A percentile compares a stretch with the other conserved stretches of the same genome.
These are phyloP conservation scores for Inonotus hispidus DNA, from an alignment of 1,284 basidiomycete species.

Conservation along the genomic window DNA sequence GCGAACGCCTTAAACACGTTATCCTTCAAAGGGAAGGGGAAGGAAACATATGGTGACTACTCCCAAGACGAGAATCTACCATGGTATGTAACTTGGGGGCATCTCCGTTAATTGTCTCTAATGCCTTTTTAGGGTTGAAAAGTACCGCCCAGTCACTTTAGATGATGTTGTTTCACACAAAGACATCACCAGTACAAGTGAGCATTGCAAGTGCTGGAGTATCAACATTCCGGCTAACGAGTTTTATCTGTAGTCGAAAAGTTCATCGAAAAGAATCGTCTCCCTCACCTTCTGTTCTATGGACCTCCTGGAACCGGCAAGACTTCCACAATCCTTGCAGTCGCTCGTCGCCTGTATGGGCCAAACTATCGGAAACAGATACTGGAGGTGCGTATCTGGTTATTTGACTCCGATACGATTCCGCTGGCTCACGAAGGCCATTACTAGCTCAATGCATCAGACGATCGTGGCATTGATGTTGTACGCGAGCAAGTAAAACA, in stretches of 20 bases:
- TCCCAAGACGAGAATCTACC: conserved; percentile 60
- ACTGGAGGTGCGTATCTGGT: conserved; percentile 66
- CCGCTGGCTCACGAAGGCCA: neutral
- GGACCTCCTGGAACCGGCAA: conserved; percentile 98
- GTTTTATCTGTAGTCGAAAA: conserved; percentile 72
- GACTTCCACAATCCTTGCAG: conserved; percentile 96
- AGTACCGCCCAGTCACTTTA: conserved; percentile 84
- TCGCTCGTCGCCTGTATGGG: conserved; percentile 92
- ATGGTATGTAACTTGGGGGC: conserved; percentile 44
- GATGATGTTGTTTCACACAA: conserved; percentile 93
- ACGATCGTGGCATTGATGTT: conserved; percentile 97
- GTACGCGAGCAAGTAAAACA: conserved; percentile 99
- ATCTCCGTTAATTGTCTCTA: neutral
- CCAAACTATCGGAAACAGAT: conserved; percentile 82
- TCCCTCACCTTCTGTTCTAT: conserved; percentile 96
- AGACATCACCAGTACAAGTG: conserved; percentile 90
- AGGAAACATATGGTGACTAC: conserved; percentile 41
- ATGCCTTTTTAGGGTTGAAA: conserved; percentile 74
- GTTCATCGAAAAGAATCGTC: conserved; percentile 91
- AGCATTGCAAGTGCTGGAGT: conserved; percentile 27
- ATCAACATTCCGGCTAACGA: conserved; percentile 7
- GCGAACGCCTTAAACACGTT: conserved; percentile 31
- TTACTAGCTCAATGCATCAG: conserved; percentile 86
- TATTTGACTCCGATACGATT: conserved; percentile 1
- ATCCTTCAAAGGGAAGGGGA: conserved; percentile 60